Evolutionary conservation across 352 stramenopile species (phyloP), one percentile per base, ranked within the genome.

Genomic region (Phytophthora citrophthora): DNA sequence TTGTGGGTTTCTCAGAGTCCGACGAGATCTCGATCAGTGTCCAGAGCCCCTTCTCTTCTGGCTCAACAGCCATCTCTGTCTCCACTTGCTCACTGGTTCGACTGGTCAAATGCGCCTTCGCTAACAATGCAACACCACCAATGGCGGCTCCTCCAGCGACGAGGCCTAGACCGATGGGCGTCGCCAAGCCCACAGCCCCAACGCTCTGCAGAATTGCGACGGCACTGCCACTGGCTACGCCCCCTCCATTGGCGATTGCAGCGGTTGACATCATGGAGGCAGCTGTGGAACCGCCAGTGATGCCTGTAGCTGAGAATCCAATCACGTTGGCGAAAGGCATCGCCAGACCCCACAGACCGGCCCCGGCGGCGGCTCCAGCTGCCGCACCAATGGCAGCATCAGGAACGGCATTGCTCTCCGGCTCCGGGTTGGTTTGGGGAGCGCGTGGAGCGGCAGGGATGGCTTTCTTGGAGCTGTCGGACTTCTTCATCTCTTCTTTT

Each of bases 221-320:
- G 0, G 56, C 53, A 38, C 77, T 78, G 11, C 70, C 70, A 48
- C 69, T 63, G 5, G 71, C 70, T 4, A 89, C 74, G 8, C 69
- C 70, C 5, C 82, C 82, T 16, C 79, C 82, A 36, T 62, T 74
- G n/a, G 74, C 71, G 16, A 87, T 48, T 18, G 81, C 79, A 16
- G 79, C 72, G 7, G 67, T 38, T 23, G 81, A 87, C 79, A 91
- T 91, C 76, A 80, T 83, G 5, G 61, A 49, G 16, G 76, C 82
- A 36, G 79, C 82, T 0, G 63, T 70, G 5, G 75, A 86, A 8
- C 70, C 75, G 13, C 63, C 40, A 13, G 71, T 70, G 45, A 89
- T 85, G 16, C 79, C 76, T 12, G 45, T 63, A 15, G 70, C 46
- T 8, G 41, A 52, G 60, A 88, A 88, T 18, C 80, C 80, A 18